phyloP scores from a whole-genome alignment of 345 rosid species.

The Dipteronia sinensis region DNA sequence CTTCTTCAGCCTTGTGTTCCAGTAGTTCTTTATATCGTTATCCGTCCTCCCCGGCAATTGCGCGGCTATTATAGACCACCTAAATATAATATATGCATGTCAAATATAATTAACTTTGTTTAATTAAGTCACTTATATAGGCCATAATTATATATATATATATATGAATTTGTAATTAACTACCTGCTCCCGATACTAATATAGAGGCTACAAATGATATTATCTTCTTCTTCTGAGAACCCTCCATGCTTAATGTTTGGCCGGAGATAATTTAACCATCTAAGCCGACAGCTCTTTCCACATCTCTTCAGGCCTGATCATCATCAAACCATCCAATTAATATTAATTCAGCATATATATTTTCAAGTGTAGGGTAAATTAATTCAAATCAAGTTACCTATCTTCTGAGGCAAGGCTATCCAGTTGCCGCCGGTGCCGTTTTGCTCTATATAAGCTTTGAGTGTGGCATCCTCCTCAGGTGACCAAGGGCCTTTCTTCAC shows the following conservation, averaged over 20 bases:
- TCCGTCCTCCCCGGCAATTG: slow-evolving; percentile 83
- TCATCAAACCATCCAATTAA: not conserved
- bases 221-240: slow-evolving; percentile 63
- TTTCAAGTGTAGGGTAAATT: not conserved
- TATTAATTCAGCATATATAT: not conserved
- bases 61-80: slow-evolving; percentile 90
- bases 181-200: slow-evolving; percentile 62
- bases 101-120: not conserved
- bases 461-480: slow-evolving; percentile 83
- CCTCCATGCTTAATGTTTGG: slow-evolving; percentile 63
- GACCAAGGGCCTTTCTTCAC: slow-evolving; percentile 96
- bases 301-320: slow-evolving; percentile 54
- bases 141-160: not conserved
- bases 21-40: slow-evolving; percentile 80
- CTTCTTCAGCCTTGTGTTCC: slow-evolving; percentile 84
- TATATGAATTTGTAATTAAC: not conserved
- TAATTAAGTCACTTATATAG: no score
- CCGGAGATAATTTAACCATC: slow-evolving; percentile 64
- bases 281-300: slow-evolving; percentile 58
- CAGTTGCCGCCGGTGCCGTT: slow-evolving; percentile 84
- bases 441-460: slow-evolving; percentile 68
- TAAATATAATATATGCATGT: slow-evolving; percentile 7
- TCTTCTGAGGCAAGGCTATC: slow-evolving; percentile 84
- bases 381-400: slow-evolving; percentile 38
- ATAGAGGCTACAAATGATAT: slow-evolving; percentile 57